These are phyloP conservation scores for Penicillium sp. DNA, from an alignment of 2,329 filamentous ascomycete genomes.

Conservation along the genomic window DNA sequence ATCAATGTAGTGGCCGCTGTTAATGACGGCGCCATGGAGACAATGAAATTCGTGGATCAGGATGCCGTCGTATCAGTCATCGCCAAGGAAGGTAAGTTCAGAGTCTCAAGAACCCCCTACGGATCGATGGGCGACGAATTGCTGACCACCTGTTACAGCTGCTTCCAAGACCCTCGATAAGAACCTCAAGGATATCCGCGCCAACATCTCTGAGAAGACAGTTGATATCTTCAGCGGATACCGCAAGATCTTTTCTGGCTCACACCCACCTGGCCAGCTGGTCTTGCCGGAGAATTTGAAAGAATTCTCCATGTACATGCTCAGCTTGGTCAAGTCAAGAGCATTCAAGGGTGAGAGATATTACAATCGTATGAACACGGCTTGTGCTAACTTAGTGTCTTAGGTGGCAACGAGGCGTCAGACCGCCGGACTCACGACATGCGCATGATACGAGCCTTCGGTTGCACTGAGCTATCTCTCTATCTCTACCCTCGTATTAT, in stretches of 20 bases:
- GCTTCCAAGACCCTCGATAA: constrained; percentile 77
- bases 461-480: constrained; percentile 76
- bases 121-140: constrained; percentile 3
- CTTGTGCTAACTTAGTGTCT: background rate
- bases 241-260: constrained; percentile 84
- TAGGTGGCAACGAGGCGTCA: constrained; percentile 79
- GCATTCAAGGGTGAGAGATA: constrained; percentile 70
- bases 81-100: constrained; percentile 69
- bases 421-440: constrained; percentile 90
- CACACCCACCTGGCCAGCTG: constrained; percentile 85
- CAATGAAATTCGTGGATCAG: constrained; percentile 91
- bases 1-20: constrained; percentile 92
- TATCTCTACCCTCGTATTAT: constrained; percentile 96
- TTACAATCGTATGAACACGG: constrained; percentile 1
- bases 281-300: constrained; percentile 95
- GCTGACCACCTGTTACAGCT: constrained; percentile 47
- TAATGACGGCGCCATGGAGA: constrained; percentile 76
- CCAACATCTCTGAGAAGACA: constrained; percentile 80
- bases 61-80: constrained; percentile 86
- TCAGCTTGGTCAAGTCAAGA: constrained; percentile 82
- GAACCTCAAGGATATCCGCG: constrained; percentile 79
- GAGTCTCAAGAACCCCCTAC: background rate
- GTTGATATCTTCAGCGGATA: constrained; percentile 91
- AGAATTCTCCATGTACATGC: constrained; percentile 94
- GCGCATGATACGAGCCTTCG: constrained; percentile 85